Conservation (phyloP, 352 stramenopile genomes). For the Phytophthora tubulina region DNA sequence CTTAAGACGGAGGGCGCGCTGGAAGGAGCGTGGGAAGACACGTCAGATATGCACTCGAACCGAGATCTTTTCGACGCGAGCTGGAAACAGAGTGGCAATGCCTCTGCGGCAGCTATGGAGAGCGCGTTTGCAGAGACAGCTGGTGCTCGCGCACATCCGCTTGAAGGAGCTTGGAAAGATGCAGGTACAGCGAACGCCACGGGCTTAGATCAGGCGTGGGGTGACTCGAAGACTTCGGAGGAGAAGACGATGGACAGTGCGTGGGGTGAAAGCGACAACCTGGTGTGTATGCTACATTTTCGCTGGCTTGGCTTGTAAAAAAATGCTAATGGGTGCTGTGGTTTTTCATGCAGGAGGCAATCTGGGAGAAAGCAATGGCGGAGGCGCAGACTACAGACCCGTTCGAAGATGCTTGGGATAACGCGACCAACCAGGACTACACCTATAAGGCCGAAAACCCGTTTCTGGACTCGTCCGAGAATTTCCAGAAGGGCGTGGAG, state of each 20-base stretch:
- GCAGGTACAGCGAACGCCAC: constrained; percentile 34
- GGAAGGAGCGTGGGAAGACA: constrained; percentile 72
- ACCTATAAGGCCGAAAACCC: constrained; percentile 83
- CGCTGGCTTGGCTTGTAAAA: too few relatives aligned
- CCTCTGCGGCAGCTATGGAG: constrained; percentile 51
- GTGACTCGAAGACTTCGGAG: constrained; percentile 51
- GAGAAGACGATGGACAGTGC: constrained; percentile 70
- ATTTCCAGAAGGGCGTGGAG: constrained; percentile 76
- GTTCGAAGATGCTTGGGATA: constrained; percentile 85
- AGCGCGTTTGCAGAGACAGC: constrained; percentile 57
- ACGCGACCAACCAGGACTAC: constrained; percentile 64
- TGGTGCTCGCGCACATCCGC: constrained; percentile 33
- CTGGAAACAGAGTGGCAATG: constrained; percentile 54
- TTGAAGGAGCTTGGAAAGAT: constrained; percentile 57
- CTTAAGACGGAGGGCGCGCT: constrained; percentile 61
- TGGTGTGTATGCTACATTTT: constrained; percentile 42
- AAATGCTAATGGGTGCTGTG: too few relatives aligned
- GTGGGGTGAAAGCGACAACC: constrained; percentile 66
- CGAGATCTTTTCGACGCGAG: constrained; percentile 68
- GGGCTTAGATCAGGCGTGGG: constrained; percentile 60
- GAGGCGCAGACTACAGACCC: constrained; percentile 74
- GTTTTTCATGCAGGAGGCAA: constrained; percentile 51
- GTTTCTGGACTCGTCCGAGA: constrained; percentile 68
- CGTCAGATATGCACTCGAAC: constrained; percentile 60
- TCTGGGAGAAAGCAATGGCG: constrained; percentile 85